Evolutionary conservation across 805 yeast genomes (phyloP), one percentile per base, ranked within the genome.

Genomic region (Suhomyces vadensis): DNA sequence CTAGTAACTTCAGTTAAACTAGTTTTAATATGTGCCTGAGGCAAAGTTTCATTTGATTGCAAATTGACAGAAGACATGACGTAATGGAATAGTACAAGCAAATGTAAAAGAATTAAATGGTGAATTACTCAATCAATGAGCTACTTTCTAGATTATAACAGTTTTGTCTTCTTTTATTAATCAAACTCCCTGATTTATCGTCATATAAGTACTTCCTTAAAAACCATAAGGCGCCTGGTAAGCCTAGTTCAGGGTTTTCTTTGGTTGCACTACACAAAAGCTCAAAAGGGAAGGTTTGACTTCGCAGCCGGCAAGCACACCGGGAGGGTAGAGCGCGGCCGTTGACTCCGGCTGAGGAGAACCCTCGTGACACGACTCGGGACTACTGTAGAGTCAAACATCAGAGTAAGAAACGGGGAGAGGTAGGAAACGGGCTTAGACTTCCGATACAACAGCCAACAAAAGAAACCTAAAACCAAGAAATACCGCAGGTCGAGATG

Each of bases 1-100:
- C 61, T 16, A n/a, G 71, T 57, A 41, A 71, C 69, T 41, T 68
- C 75, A 1, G 65, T 62, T 21, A 75, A 56, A 1, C 77, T 67
- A 0, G 79, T 73, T 29, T 56, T 37, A 5, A 61, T 51, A 24
- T 57, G 56, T 13, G 73, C 71, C 20, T 29, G 31, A 13, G 48
- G 35, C 39, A 47, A 44, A 16, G 37, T 10, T 9, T 21, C 35
- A 14, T 5, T 14, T 9, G 39, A 20, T 21, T 45, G 47, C 43
- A 44, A 44, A 40, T 44, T 11, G 16, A 37, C 24, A 11, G 40
- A 24, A 7, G 40, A 24, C 40, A 37, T 37, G 17, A 33, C 37
- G 37, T 33, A 33, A 33, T 16, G 22, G 10, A 19, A 33, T 19
- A n/a, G 17, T 20, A 20, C n/a, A 35, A 35, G 13, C 22, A 17